phyloP scores from a whole-genome alignment of 2,329 filamentous ascomycete species.

The Claviceps monticola region DNA sequence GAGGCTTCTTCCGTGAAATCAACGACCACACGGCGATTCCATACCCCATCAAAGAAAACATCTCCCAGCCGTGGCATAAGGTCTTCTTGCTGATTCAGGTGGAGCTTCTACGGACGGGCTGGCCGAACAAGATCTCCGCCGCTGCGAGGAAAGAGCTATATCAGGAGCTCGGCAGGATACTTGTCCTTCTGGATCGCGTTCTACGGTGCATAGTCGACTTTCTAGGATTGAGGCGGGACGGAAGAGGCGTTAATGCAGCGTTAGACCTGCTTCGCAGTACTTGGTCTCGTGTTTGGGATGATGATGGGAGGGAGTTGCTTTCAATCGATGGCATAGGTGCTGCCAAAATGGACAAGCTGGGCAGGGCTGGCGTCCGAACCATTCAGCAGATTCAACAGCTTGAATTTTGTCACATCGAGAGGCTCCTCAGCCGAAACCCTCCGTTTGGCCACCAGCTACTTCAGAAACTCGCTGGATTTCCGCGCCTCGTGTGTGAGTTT shows the following conservation, averaged over 20 bases:
- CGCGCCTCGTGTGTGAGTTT: conserved; percentile 33
- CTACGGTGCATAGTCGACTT: conserved; percentile 26
- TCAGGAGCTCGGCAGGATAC: conserved; percentile 18
- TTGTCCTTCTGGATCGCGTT: conserved; percentile 18
- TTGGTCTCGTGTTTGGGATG: conserved; percentile 67
- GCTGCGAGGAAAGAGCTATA: conserved; percentile 19
- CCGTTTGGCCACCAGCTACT: conserved; percentile 65
- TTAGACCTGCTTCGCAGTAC: conserved; percentile 69
- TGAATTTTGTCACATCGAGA: conserved; percentile 62
- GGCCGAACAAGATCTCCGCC: conserved; percentile 34
- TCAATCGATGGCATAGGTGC: conserved; percentile 70
- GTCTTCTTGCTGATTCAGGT: conserved; percentile 62
- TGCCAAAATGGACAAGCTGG: conserved; percentile 61
- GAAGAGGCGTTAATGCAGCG: conserved; percentile 50
- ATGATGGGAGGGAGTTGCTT: conserved; percentile 63
- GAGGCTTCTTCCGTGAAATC: conserved; percentile 22
- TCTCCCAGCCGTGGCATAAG: conserved; percentile 57
- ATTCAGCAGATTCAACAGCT: conserved; percentile 55
- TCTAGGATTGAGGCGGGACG: conserved; percentile 37
- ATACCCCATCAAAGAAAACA: conserved; percentile 20
- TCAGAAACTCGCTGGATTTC: conserved; percentile 54
- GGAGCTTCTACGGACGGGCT: conserved; percentile 49
- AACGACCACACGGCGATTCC: conserved; percentile 25
- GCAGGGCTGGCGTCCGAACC: conserved; percentile 52
- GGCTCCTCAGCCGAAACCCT: conserved; percentile 62